Conservation (phyloP, 2,329 filamentous ascomycete species). For the Colletotrichum tabaci region DNA sequence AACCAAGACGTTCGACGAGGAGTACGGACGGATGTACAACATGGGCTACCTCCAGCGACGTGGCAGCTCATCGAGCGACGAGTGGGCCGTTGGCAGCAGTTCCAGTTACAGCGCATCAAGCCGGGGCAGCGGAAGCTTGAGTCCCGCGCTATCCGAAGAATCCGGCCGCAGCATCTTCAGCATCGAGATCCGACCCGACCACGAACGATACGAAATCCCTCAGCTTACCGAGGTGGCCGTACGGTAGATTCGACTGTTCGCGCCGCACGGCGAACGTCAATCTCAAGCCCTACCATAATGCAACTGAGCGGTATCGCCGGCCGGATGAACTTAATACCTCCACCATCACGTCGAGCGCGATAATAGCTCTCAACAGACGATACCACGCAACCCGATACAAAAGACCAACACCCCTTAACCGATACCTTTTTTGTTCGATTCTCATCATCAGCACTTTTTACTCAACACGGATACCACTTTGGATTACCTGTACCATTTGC, state of each 20-base stretch:
- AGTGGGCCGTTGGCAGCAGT: conserved; percentile 91
- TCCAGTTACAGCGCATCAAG: conserved; percentile 73
- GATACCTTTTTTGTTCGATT: conserved; percentile 29
- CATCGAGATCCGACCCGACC: conserved; percentile 54
- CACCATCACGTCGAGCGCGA: neutral
- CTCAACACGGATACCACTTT: conserved; percentile 41
- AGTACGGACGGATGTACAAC: conserved; percentile 63
- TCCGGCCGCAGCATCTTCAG: conserved; percentile 43
- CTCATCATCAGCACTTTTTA: conserved; percentile 38
- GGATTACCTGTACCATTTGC: conserved; percentile 41
- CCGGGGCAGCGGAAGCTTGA: conserved; percentile 55
- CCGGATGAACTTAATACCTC: neutral
- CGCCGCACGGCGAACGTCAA: neutral
- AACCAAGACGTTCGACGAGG: conserved; percentile 59
- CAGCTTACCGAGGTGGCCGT: conserved; percentile 64
- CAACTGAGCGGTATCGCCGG: neutral
- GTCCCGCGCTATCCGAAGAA: conserved; percentile 64
- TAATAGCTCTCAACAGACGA: neutral
- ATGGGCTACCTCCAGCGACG: conserved; percentile 62
- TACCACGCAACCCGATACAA: too few species aligned
- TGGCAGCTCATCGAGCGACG: conserved; percentile 77
- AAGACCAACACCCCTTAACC: neutral
- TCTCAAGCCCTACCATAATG: neutral
- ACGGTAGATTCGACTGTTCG: conserved; percentile 47
- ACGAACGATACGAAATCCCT: conserved; percentile 51